phyloP scores from a whole-genome alignment of 2,329 filamentous ascomycete species.

The Colletotrichum horii region DNA sequence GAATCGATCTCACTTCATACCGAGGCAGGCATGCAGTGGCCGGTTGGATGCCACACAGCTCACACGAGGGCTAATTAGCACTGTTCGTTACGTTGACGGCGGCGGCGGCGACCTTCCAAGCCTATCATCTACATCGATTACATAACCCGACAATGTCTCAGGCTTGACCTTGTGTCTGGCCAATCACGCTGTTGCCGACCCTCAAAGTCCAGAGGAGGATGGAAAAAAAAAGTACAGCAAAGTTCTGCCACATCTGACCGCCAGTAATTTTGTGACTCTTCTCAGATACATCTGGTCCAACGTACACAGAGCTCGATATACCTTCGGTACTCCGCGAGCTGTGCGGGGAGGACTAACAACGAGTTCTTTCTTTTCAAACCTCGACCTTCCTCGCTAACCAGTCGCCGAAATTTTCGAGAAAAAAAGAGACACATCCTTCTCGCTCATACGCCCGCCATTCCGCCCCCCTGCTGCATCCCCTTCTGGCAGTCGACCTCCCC shows the following conservation, averaged over 20 bases:
- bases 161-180: not conserved
- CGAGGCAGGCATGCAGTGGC: not conserved
- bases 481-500: not conserved
- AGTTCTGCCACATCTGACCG: constrained; percentile 17
- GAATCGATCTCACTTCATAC: not conserved
- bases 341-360: not conserved
- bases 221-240: not conserved
- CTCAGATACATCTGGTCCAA: not conserved
- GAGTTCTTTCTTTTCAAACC: not conserved
- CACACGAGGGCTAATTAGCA: not conserved
- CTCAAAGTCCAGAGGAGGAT: not conserved
- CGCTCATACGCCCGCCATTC: not conserved
- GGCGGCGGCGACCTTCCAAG: not conserved
- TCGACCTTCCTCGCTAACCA: not conserved
- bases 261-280: constrained; percentile 8
- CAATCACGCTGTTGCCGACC: not conserved
- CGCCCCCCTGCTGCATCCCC: not conserved
- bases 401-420: not conserved
- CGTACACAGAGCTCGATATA: not conserved
- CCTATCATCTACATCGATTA: not conserved
- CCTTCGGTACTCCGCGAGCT: not conserved
- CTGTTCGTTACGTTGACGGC: not conserved
- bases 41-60: not conserved
- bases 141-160: not conserved
- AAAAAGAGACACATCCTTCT: not conserved